A percentile compares a stretch with the other conserved stretches of the same genome.
Conservation (phyloP, 2,329 filamentous ascomycete genomes). For the Paecilomyces formosus region DNA sequence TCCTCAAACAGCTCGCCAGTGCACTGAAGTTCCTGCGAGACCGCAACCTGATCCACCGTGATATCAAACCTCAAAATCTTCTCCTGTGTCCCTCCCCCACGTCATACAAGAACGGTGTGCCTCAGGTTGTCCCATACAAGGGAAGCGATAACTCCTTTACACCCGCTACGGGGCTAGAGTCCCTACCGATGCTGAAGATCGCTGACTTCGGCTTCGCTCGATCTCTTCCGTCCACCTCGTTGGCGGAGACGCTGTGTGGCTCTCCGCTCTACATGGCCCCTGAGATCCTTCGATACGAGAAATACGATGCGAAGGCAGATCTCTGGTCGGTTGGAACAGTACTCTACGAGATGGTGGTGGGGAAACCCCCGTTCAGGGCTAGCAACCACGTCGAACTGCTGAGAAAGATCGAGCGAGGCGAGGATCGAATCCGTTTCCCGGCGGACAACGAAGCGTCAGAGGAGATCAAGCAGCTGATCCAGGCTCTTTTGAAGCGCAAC, state of each 20-base stretch:
- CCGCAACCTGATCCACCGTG: slow-evolving; percentile 85
- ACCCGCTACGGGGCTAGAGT: slow-evolving; percentile 70
- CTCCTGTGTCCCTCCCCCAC: slow-evolving; percentile 74
- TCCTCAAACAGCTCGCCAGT: slow-evolving; percentile 88
- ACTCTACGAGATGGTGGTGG: slow-evolving; percentile 88
- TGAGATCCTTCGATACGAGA: slow-evolving; percentile 93
- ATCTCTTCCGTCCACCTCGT: slow-evolving; percentile 78
- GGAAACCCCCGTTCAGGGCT: slow-evolving; percentile 82
- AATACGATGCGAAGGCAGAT: slow-evolving; percentile 94
- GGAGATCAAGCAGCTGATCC: slow-evolving; percentile 74
- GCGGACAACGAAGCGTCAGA: slow-evolving; percentile 63
- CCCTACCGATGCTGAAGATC: slow-evolving; percentile 91
- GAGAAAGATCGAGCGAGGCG: slow-evolving; percentile 80
- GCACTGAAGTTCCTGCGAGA: slow-evolving; percentile 81
- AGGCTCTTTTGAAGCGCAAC: slow-evolving; percentile 72
- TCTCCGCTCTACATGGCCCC: slow-evolving; percentile 98
- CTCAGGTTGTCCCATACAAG: slow-evolving; percentile 62
- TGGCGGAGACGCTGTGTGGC: slow-evolving; percentile 93
- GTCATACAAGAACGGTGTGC: slow-evolving; percentile 57
- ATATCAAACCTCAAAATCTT: slow-evolving; percentile 96
- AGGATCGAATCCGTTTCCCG: slow-evolving; percentile 79
- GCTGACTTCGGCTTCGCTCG: slow-evolving; percentile 98
- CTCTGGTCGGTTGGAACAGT: slow-evolving; percentile 97
- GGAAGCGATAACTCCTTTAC: slow-evolving; percentile 74
- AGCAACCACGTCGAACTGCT: slow-evolving; percentile 91